Evolutionary conservation across 2,329 filamentous ascomycete species (phyloP), one percentile per base, ranked within the genome.

Genomic region (Aspergillus oerlinghausenensis): DNA sequence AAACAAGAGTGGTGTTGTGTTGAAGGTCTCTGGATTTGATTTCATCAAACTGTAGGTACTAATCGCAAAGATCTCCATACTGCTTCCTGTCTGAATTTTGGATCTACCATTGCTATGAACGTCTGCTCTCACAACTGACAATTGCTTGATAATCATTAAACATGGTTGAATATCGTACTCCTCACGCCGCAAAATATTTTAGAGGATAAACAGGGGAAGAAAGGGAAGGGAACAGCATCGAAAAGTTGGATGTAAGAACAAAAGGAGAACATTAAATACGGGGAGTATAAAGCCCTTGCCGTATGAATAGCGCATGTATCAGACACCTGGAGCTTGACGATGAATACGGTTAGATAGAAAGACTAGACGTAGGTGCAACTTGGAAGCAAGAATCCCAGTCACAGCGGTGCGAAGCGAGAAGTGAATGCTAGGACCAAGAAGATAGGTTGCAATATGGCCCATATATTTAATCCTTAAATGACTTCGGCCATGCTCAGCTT

Each of bases 401-500:
- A 29, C 11, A 35, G 21, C n/a, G 40, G 42, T 42, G 47, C 28
- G 26, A 28, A 38, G 26, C 43, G 29, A 5, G 21, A 7, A 47
- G 49, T 49, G n/a, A 29, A 49, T 43, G 45, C 35, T 35, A 38
- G 19, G 23, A 26, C 55, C 14, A 43, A 17, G 32, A 35, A 5
- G 21, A 35, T 28, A 49, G 47, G 52, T 14, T 19, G 43, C 21
- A 17, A 23, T 21, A 26, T 25, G 21, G 19, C 43, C 19, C 43
- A 47, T 6, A 23, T 47, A 38, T 6, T 14, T 23, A 43, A 26
- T 26, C 21, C 43, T 14, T 17, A 14, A 25, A 23, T 14, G 5
- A 23, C 21, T 14, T 47, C 43, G 23, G 43, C 14, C 78, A 74
- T 75, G 58, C 78, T 82, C 85, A 96, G 80, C 90, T 95, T 80